Percentiles rank a stretch among this genome's conserved stretches.
Evolutionary conservation across 345 rosid species (phyloP).

Genomic region (Dipteronia sinensis): DNA sequence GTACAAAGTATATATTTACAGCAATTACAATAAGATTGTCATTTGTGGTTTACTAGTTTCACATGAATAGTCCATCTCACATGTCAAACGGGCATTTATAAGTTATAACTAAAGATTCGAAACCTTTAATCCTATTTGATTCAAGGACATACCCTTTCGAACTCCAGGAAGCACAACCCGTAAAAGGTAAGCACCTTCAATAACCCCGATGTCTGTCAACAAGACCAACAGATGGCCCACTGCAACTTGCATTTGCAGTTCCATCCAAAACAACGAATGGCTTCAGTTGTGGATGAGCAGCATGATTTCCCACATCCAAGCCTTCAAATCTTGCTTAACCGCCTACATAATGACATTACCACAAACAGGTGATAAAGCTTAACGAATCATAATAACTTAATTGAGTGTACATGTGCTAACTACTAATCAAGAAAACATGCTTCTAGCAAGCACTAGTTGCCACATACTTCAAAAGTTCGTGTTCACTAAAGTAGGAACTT

Average conservation of each 20-base stretch:
- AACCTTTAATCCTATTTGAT: neutral
- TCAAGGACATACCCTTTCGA: conserved; percentile 28
- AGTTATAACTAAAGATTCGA: conserved; percentile 6
- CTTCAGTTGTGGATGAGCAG: conserved; percentile 26
- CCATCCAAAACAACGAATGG: conserved; percentile 44
- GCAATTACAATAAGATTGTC: no score
- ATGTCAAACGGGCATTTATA: neutral
- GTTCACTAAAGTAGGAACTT: neutral
- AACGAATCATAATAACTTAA: neutral
- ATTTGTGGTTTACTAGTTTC: no score
- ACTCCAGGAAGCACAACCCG: conserved; percentile 70
- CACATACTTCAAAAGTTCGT: neutral
- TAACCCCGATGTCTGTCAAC: conserved; percentile 64
- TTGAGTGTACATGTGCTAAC: neutral
- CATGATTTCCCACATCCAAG: conserved; percentile 27
- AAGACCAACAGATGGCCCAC: conserved; percentile 62
- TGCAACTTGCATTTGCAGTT: conserved; percentile 53
- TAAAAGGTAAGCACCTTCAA: conserved; percentile 65
- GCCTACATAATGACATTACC: neutral
- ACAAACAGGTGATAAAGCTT: conserved; percentile 1
- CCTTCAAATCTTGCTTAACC: neutral
- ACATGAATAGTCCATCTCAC: neutral
- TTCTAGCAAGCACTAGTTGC: conserved; percentile 9
- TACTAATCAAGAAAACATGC: neutral
- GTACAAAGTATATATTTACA: no score